Conservation (phyloP, 805 yeast species). For the Lipomyces japonicus region DNA sequence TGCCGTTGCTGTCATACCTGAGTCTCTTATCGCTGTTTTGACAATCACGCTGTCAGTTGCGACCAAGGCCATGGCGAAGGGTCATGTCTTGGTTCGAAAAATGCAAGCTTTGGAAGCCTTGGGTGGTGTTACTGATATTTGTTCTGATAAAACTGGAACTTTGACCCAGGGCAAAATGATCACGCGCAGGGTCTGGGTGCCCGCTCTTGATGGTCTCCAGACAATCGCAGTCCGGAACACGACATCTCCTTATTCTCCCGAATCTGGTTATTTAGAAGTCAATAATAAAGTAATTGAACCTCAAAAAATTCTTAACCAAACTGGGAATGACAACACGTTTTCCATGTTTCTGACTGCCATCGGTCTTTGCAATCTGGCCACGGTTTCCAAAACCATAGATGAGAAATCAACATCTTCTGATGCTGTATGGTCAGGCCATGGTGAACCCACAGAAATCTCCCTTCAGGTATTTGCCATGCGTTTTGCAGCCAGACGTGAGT, state of each 20-base stretch:
- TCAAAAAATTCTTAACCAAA: background rate
- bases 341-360: conserved; percentile 58
- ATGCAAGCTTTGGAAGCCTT: conserved; percentile 73
- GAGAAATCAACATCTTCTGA: conserved; percentile 37
- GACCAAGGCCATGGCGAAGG: conserved; percentile 64
- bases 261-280: conserved; percentile 19
- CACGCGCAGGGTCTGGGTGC: conserved; percentile 66
- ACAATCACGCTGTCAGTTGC: conserved; percentile 83
- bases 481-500: conserved; percentile 49
- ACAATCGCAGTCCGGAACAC: conserved; percentile 17
- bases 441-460: conserved; percentile 88
- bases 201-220: conserved; percentile 46
- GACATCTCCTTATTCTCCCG: conserved; percentile 21
- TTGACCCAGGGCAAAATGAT: conserved; percentile 78
- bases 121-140: conserved; percentile 74
- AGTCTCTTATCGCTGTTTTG: conserved; percentile 71
- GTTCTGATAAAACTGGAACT: conserved; percentile 82
- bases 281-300: conserved; percentile 7
- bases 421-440: conserved; percentile 68
- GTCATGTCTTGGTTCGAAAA: conserved; percentile 70
- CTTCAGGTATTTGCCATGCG: conserved; percentile 73
- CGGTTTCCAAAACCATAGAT: conserved; percentile 44
- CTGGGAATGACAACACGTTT: conserved; percentile 2
- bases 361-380: conserved; percentile 76
- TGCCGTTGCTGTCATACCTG: conserved; percentile 77